Percentiles rank a stretch among this genome's conserved stretches.
phyloP scores from a whole-genome alignment of 768 basidiomycete genomes.

The Termitomyces sp. region DNA sequence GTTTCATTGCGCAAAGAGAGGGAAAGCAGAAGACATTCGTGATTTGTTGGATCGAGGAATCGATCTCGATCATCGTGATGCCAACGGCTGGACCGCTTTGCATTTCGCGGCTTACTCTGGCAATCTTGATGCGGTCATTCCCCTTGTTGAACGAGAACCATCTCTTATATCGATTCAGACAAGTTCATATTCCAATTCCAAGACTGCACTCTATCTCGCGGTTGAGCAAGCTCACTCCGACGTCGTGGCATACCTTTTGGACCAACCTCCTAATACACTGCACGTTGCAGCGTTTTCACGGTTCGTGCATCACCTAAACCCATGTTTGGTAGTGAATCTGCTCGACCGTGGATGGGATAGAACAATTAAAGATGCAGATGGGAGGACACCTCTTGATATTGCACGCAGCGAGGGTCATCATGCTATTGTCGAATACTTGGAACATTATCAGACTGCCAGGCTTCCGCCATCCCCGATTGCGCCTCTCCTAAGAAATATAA shows the following conservation, averaged over 20 bases:
- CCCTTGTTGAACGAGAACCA: background rate
- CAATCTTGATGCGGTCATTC: background rate
- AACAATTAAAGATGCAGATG: background rate
- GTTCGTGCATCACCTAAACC: background rate
- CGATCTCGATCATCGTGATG: background rate
- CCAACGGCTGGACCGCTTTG: background rate
- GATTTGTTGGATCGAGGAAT: background rate
- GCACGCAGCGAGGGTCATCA: background rate
- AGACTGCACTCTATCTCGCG: background rate
- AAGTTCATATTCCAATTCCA: background rate
- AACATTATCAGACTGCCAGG: background rate
- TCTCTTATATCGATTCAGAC: background rate
- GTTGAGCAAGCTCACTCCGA: background rate
- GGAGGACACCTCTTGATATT: background rate
- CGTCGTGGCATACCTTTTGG: background rate
- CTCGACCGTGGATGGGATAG: slow-evolving; percentile 1
- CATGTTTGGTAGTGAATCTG: background rate
- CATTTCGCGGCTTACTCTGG: background rate
- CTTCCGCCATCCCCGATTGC: background rate
- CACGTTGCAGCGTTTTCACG: background rate
- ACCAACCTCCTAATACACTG: background rate
- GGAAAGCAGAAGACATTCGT: background rate
- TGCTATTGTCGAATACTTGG: background rate
- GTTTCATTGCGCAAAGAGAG: background rate
- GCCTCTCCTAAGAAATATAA: too few species aligned